Evolutionary conservation across 2,329 filamentous ascomycete species (phyloP).

Genomic region (Aspergillus quadricinctus): DNA sequence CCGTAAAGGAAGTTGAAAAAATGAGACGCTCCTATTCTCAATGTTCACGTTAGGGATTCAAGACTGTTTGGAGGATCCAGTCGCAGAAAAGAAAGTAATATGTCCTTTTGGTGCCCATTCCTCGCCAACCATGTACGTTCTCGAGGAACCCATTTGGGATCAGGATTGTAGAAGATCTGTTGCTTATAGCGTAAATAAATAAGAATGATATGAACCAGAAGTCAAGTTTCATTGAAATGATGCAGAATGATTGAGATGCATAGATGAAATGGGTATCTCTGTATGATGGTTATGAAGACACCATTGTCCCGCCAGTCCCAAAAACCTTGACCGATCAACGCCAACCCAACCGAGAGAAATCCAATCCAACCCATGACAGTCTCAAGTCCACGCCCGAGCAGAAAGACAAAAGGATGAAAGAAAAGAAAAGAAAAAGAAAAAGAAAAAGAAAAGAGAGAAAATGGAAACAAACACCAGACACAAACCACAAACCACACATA

Average conservation of each 20-base stretch:
- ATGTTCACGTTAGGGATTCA: neutral
- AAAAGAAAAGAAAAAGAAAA: conserved; percentile 3
- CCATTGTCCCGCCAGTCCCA: too few relatives aligned
- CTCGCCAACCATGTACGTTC: neutral
- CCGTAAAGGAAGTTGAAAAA: neutral
- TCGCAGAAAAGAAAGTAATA: neutral
- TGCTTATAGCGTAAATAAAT: neutral
- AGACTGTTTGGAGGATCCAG: too few relatives aligned
- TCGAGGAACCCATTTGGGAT: neutral
- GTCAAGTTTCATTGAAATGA: neutral
- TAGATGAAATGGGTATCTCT: neutral
- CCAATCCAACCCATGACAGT: neutral
- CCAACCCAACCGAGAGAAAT: conserved; percentile 1
- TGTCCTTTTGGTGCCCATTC: neutral
- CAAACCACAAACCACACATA: conserved; percentile 15
- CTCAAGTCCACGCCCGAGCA: neutral
- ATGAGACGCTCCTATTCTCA: neutral
- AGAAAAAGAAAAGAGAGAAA: conserved; percentile 12
- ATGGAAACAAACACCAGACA: conserved; percentile 17
- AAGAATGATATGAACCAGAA: neutral
- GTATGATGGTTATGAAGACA: neutral
- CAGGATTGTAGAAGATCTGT: neutral
- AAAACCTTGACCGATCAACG: conserved; percentile 2
- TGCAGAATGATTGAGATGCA: neutral
- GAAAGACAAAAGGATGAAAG: conserved; percentile 9